These are phyloP conservation scores for Phytophthora aleatoria DNA, from an alignment of 352 stramenopile genomes.

Conservation along the genomic window DNA sequence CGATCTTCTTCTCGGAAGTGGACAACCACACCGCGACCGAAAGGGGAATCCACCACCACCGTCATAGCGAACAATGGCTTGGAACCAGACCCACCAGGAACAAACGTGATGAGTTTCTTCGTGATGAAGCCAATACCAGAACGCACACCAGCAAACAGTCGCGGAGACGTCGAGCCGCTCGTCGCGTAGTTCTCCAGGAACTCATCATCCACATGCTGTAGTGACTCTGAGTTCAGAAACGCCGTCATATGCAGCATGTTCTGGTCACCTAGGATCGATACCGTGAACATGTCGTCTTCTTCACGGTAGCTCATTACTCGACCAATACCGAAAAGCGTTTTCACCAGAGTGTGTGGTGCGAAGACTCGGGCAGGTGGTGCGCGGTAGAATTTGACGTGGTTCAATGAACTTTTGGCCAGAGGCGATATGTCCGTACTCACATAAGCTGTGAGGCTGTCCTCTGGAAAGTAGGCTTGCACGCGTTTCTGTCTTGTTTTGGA, in stretches of 20 bases:
- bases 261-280: slow-evolving; percentile 45
- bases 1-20: slow-evolving; percentile 62
- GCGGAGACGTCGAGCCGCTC: slow-evolving; percentile 43
- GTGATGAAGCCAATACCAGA: slow-evolving; percentile 79
- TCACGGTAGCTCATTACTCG: slow-evolving; percentile 61
- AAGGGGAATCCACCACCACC: slow-evolving; percentile 72
- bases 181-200: slow-evolving; percentile 35
- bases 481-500: slow-evolving; percentile 42
- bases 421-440: slow-evolving; percentile 51
- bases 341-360: slow-evolving; percentile 52
- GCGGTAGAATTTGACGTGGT: slow-evolving; percentile 60
- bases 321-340: slow-evolving; percentile 79
- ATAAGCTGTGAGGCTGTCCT: slow-evolving; percentile 56
- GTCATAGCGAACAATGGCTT: slow-evolving; percentile 61
- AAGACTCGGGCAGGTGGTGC: slow-evolving; percentile 47
- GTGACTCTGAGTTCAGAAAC: slow-evolving; percentile 52
- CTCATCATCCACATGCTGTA: slow-evolving; percentile 45
- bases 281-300: slow-evolving; percentile 76
- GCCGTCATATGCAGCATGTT: slow-evolving; percentile 44
- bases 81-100: slow-evolving; percentile 43
- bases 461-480: slow-evolving; percentile 53
- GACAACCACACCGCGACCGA: slow-evolving; percentile 70
- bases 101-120: slow-evolving; percentile 78
- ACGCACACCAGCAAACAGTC: slow-evolving; percentile 78
- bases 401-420: slow-evolving; percentile 48